phyloP scores from a whole-genome alignment of 2,329 filamentous ascomycete species.

The Ceratocystis cubensis region DNA sequence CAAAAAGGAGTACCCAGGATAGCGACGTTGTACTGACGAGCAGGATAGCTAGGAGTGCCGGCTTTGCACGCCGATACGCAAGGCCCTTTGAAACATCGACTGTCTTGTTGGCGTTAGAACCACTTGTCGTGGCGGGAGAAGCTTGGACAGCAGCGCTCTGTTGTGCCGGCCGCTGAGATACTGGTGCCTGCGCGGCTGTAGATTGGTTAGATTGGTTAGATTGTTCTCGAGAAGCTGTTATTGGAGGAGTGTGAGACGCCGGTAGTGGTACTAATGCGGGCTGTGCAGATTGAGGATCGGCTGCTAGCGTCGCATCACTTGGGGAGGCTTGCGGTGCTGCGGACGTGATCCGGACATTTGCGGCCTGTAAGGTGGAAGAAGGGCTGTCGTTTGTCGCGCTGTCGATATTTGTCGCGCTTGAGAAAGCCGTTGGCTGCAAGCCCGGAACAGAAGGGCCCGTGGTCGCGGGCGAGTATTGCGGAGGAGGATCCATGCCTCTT shows the following conservation, averaged over 20 bases:
- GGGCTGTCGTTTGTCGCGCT: background rate
- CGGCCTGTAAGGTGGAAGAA: background rate
- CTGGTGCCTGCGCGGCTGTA: background rate
- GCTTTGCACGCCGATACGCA: constrained; percentile 17
- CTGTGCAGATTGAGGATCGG: background rate
- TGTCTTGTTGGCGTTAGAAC: background rate
- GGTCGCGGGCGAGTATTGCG: constrained; percentile 15
- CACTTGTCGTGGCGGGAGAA: background rate
- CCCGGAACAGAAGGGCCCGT: background rate
- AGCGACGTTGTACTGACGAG: constrained; percentile 18
- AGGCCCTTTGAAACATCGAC: constrained; percentile 2
- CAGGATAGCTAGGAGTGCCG: constrained; percentile 10
- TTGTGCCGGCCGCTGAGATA: background rate
- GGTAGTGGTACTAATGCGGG: too few relatives aligned
- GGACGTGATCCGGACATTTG: background rate
- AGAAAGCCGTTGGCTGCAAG: background rate
- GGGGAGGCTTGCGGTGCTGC: background rate
- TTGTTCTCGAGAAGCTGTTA: background rate
- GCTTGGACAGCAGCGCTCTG: background rate
- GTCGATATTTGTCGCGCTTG: background rate
- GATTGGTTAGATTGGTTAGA: background rate
- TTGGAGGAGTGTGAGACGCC: background rate
- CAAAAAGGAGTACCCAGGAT: constrained; percentile 17
- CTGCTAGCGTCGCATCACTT: background rate
- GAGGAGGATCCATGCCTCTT: constrained; percentile 15